Percentiles rank a stretch among this genome's conserved stretches.
Evolutionary conservation across 2,329 filamentous ascomycete species (phyloP).

Genomic region (Fusarium camptoceras): DNA sequence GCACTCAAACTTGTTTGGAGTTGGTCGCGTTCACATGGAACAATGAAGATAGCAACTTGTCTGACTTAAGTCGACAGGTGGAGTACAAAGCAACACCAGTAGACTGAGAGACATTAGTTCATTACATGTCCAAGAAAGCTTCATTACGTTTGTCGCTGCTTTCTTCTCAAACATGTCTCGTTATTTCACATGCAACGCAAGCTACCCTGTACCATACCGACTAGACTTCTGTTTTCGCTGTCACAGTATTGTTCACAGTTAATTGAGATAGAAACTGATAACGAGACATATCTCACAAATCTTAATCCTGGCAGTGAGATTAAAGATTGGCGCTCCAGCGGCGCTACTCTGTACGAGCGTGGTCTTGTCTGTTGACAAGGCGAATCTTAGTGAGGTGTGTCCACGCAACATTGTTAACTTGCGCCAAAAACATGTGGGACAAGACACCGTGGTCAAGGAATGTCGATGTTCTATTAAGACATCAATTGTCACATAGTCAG

Average conservation of each 20-base stretch:
- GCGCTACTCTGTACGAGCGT: not conserved
- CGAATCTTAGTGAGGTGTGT: no score
- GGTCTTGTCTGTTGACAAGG: not conserved
- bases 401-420: no score
- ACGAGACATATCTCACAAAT: not conserved
- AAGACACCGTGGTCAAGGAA: no score
- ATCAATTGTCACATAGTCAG: no score
- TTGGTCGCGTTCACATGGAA: not conserved
- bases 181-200: not conserved
- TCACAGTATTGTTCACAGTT: not conserved
- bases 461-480: no score
- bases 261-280: not conserved
- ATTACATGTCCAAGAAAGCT: not conserved
- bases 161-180: not conserved
- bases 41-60: not conserved
- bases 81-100: not conserved
- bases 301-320: accelerated
- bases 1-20: no score
- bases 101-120: accelerated
- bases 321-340: accelerated
- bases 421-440: no score
- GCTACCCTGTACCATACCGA: not conserved
- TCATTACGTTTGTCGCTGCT: not conserved
- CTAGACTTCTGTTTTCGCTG: not conserved
- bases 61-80: not conserved